These are phyloP conservation scores for Thelonectria olida DNA, from an alignment of 2,329 filamentous ascomycete species.

Conservation along the genomic window DNA sequence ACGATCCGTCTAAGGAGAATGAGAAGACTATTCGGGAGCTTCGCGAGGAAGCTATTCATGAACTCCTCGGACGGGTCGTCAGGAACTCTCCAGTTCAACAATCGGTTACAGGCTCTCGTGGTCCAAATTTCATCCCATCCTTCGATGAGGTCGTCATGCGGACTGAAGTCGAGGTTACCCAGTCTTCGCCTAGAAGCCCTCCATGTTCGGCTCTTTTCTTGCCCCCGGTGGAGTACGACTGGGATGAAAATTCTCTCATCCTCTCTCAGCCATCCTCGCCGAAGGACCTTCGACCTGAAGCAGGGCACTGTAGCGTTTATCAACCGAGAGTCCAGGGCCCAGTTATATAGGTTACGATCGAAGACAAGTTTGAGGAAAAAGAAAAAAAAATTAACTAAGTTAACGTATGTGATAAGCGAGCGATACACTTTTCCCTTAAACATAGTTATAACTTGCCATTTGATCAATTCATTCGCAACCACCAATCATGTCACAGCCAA, in stretches of 20 bases:
- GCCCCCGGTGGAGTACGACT: background rate
- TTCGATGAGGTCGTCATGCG: background rate
- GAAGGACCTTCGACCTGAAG: slow-evolving; percentile 13
- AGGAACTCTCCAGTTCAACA: background rate
- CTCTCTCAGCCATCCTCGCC: slow-evolving; percentile 29
- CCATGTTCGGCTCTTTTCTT: slow-evolving; percentile 27
- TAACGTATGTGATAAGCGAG: too few species aligned
- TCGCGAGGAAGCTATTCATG: background rate
- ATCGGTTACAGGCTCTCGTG: background rate
- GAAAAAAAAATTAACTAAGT: too few species aligned
- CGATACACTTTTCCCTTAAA: too few species aligned
- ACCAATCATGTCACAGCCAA: too few species aligned
- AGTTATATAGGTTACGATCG: too few species aligned
- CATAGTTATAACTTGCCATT: too few species aligned
- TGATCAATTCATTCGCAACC: too few species aligned
- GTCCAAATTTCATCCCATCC: slow-evolving; percentile 20
- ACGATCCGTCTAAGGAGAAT: background rate
- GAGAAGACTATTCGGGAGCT: background rate
- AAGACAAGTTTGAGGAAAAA: too few species aligned
- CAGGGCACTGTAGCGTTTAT: too few species aligned
- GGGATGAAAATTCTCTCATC: background rate
- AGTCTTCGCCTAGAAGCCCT: slow-evolving; percentile 23
- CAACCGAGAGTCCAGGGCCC: too few species aligned
- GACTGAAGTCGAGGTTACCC: background rate
- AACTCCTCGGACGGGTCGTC: background rate